Evolutionary conservation across 2,329 filamentous ascomycete genomes (phyloP), one percentile per base, ranked within the genome.

Genomic region (Alternaria angustiovoidea): DNA sequence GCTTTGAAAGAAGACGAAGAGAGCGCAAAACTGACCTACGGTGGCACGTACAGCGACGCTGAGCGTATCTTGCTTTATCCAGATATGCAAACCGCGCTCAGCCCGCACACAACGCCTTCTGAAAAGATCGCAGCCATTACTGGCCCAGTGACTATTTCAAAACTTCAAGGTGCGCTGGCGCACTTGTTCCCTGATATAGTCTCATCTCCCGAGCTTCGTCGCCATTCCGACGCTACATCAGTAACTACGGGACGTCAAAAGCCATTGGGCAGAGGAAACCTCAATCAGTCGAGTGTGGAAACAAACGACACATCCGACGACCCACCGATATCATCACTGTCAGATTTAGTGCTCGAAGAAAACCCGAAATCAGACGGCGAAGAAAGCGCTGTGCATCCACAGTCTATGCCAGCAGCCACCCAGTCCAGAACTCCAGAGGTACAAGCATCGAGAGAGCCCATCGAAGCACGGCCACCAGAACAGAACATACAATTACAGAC

Each of bases 141-240:
- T 14, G 57, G 57, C 16, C 39, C 57, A 8, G 41, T 59, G 5
- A 59, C 52, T 6, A 47, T 32, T n/a, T 59, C 52, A 8, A 59
- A 48, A 14, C 18, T 59, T 14, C 57, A 51, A 28, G 20, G 28
- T 30, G 52, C 52, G 16, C 28, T 59, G 38, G 20, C 52, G 18
- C 24, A 20, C 18, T 59, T 59, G 14, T 59, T 46, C n/a, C 52
- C 52, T 32, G 39, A 38, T 2, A 20, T 7, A 36, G 46, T 56
- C 16, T 18, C 14, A 14, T 22, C 20, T 7, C 22, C 26, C 12
- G 26, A 51, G 26, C 22, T 28, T 26, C 52, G 36, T 12, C 38
- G n/a, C 22, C 32, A 43, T 22, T 4, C 30, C 11, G 57, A 51
- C 3, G 52, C 51, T 11, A 12, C 22, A 28, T 12, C 24, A 9